Evolutionary conservation across 306 rosid genomes (phyloP).

Genomic region (Dryas alaskensis): DNA sequence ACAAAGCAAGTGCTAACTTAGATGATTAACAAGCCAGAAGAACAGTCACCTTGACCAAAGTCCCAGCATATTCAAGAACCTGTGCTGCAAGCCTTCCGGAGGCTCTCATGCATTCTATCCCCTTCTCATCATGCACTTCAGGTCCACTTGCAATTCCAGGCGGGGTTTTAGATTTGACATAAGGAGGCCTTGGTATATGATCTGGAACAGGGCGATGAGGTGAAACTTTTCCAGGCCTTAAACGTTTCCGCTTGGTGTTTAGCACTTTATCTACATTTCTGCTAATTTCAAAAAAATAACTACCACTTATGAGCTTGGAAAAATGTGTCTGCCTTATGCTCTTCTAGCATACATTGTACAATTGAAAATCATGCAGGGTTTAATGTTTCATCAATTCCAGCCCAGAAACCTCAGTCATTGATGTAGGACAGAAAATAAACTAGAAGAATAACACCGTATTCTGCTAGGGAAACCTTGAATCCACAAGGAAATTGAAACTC

Average conservation of each 20-base stretch:
- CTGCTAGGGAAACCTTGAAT: no score
- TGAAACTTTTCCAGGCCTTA: conserved; percentile 83
- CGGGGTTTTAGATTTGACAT: conserved; percentile 55
- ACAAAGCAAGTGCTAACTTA: not conserved
- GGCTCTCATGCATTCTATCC: conserved; percentile 87
- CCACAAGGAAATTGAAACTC: no score
- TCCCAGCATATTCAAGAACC: conserved; percentile 91
- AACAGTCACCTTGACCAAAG: conserved; percentile 75
- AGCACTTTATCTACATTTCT: conserved; percentile 58
- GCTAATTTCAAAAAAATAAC: conserved; percentile 29
- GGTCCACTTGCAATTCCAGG: conserved; percentile 78
- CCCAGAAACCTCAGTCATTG: not conserved
- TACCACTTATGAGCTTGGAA: conserved; percentile 18
- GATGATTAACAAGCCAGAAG: conserved; percentile 16
- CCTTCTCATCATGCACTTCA: conserved; percentile 78
- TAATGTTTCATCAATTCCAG: conserved; percentile 8
- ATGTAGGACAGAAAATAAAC: no score
- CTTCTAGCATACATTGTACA: not conserved
- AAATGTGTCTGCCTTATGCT: not conserved
- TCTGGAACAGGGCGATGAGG: conserved; percentile 70
- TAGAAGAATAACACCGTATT: no score
- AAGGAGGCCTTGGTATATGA: conserved; percentile 67
- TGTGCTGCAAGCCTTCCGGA: conserved; percentile 94
- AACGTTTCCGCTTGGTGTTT: conserved; percentile 50
- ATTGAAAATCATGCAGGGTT: not conserved